Base-by-base conservation (phyloP, 73 alveolate genomes). In the Stentor roeselii region DNA sequence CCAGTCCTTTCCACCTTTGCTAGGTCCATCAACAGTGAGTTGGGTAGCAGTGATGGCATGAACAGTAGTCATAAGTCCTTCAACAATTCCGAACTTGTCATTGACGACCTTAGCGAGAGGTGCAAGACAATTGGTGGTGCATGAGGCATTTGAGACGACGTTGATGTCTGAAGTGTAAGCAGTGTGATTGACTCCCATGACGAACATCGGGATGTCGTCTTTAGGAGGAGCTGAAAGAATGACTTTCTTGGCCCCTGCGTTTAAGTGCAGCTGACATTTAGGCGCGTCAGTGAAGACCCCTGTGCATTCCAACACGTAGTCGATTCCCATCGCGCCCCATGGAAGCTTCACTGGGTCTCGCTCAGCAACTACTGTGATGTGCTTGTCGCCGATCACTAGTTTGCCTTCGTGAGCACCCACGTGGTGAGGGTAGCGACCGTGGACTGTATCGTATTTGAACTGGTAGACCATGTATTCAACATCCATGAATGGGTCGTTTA, bases 1-100 rank as follows among this genome's bases (percentile, higher is more conserved):
- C 96, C 96, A 91, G 95, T 97, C 99, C 87, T 97, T 97, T 34
- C 99, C 99, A 37, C 99, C 99, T 89, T 96, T 95, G 30, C 98
- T 87, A 32, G 99, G 99, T 21, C 99, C 99, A 85, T 97, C 99
- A 15, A 97, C 99, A 34, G 98, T 93, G 59, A 91, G 88, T 89
- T 97, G 96, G 87, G 94, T 94, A 75, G 97, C 97, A 35, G 99
- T 97, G 82, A 93, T 87, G 59, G 99, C 97, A 78, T 97, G 99
- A 59, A 97, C 99, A 0, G 99, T 97, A 78, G 99, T 97, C 99
- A 97, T 96, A 60, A 97, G 90, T 42, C 99, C 92, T 86, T 96
- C 99, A 35, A 83, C 97, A 78, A 97, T 95, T 3, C 99, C 99
- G 89, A 93, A 96, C 86, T 92, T 95, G 87, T 97, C 99, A 75